Evolutionary conservation across 192 early-diverging fungal genomes (phyloP).

Genomic region (Backusella parvicylindrica): DNA sequence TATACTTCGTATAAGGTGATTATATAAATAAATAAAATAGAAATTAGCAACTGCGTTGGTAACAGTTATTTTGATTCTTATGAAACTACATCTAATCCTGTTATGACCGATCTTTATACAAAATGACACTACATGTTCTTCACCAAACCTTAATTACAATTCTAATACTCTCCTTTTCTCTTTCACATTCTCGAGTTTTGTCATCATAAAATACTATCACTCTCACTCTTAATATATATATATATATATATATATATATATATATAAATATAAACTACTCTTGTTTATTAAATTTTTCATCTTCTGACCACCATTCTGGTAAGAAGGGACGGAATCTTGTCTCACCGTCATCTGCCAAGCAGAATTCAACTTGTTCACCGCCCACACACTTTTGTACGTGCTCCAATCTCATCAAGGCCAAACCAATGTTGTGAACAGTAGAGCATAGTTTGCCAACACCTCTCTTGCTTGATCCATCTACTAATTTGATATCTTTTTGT

Average conservation of each 20-base stretch:
- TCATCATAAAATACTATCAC: neutral
- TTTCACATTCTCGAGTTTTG: too few relatives aligned
- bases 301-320: slow-evolving; percentile 24
- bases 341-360: neutral
- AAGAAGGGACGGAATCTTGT: slow-evolving; percentile 18
- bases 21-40: neutral
- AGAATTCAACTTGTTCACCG: neutral
- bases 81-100: neutral
- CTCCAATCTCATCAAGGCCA: slow-evolving; percentile 86
- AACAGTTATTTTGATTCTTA: neutral
- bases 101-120: neutral
- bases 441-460: slow-evolving; percentile 67
- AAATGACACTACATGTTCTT: too few relatives aligned
- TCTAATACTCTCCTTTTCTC: neutral
- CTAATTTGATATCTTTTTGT: slow-evolving; percentile 33
- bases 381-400: slow-evolving; percentile 38
- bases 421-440: slow-evolving; percentile 72
- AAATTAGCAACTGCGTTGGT: neutral
- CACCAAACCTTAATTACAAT: neutral
- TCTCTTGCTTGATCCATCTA: slow-evolving; percentile 33
- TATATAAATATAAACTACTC: neutral
- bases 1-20: neutral
- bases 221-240: neutral
- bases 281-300: neutral
- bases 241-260: neutral